Evolutionary conservation across 2,329 filamentous ascomycete genomes (phyloP).

Genomic region (Claviceps sorghi): DNA sequence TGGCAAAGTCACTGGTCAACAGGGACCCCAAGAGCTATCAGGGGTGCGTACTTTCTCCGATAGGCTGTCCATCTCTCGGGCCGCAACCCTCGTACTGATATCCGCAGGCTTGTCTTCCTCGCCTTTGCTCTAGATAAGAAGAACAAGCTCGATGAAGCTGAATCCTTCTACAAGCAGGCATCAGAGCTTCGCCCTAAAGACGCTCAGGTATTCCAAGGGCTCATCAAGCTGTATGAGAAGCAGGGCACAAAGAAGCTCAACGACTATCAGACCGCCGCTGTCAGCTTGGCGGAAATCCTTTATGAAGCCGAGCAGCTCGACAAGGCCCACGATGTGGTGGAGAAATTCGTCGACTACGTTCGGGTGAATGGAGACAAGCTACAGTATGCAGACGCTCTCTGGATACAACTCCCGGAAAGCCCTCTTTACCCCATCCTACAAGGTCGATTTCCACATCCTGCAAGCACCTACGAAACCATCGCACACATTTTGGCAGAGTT

Average conservation of each 20-base stretch:
- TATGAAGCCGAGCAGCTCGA: conserved; percentile 48
- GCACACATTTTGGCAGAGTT: conserved; percentile 72
- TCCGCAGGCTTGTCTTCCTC: conserved; percentile 56
- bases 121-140: conserved; percentile 74
- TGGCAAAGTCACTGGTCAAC: conserved; percentile 54
- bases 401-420: conserved; percentile 63
- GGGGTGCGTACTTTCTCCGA: conserved; percentile 38
- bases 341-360: conserved; percentile 66
- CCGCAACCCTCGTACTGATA: conserved; percentile 4
- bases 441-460: conserved; percentile 66
- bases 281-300: conserved; percentile 63
- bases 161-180: conserved; percentile 60
- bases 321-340: conserved; percentile 52
- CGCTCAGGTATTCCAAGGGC: conserved; percentile 77
- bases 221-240: conserved; percentile 73
- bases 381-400: conserved; percentile 64
- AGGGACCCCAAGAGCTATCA: conserved; percentile 70
- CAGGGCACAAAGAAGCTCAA: conserved; percentile 54
- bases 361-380: conserved; percentile 55
- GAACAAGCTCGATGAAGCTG: conserved; percentile 55
- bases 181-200: conserved; percentile 59
- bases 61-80: not conserved
- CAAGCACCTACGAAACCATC: conserved; percentile 66
- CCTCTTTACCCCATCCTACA: conserved; percentile 71
- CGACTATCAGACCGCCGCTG: conserved; percentile 58